Base-by-base conservation (phyloP, 176 grass and related monocot genomes). In the Saccharum officinarum region DNA sequence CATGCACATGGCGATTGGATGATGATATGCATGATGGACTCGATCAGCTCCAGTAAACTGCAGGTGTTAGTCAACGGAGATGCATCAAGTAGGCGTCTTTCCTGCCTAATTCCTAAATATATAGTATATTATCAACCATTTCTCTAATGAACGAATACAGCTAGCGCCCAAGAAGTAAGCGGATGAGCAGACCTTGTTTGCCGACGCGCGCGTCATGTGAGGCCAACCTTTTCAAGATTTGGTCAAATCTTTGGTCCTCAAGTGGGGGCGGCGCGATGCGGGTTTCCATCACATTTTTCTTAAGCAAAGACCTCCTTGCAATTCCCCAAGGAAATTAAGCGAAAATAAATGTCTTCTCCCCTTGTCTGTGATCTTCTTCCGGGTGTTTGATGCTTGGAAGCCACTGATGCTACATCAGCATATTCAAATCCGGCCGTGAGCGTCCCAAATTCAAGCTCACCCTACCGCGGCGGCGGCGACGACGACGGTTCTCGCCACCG, bases 331-430 rank as follows among this genome's bases (percentile, higher is more conserved):
- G 69, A 83, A 79, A 84, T 72, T 64, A 77, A 72, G 26, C 44
- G 3, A 65, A 87, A 87, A 81, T 22, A 84, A 80, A 63, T 76
- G 4, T 41, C 62, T 76, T 9, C 2, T 87, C 80, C 36, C 0
- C 45, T 47, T 49, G 46, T 49, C 46, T 36, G 50, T 87, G 71
- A 34, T 68, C 59, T 64, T 73, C 77, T 79, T 22, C 84, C 14
- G 33, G 91, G 88, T 93, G 67, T 86, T 93, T 86, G 82, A 90
- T 90, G 91, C 82, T 85, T 93, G 78, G 73, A 93, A 90, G 85
- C 33, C 72, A 88, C 18, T 82, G 77, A 4, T 62, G 59, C 59
- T 62, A 62, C 59, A 62, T 26, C 59, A 62, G 59, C 59, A 26
- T n/a, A 61, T 47, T 59, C 4, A 44, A 86, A 28, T 30, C 52